Base-by-base conservation (phyloP, 108 stramenopile genomes). In the Nannochloropsis oceanica region DNA sequence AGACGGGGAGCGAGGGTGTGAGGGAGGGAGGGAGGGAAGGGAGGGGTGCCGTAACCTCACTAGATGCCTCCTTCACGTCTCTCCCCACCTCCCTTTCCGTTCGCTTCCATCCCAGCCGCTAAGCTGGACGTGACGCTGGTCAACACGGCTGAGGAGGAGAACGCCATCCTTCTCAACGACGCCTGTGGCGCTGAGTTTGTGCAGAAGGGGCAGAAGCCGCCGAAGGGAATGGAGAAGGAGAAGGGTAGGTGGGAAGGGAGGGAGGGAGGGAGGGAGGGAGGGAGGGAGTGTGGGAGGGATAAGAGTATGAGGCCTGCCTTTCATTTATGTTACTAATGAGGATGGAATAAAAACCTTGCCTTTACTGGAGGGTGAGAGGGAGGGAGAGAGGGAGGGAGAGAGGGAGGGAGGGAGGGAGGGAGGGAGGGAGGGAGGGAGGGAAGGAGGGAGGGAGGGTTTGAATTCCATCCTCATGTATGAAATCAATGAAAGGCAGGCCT, bases 101-200 rank as follows among this genome's bases (percentile, higher is more conserved):
- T 50, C 18, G 46, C 46, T 50, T 18, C 46, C 46, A 14, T 18
- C 46, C 46, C 46, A 50, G 46, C 46, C 46, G 46, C 46, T 18
- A 50, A 18, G 46, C 46, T 50, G 46, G 18, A 0, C 18, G 46
- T 50, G 46, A 50, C 46, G 13, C 18, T 50, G 18, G 20, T 90
- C 80, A 96, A 96, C 84, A 88, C 84, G 26, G 93, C 93, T 9
- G 90, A 86, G 43, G 89, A 93, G 12, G 80, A 80, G 80, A 82
- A 82, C 27, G 94, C 93, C 18, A 92, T 93, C 24, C 18, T 14
- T 18, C 90, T 99, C 34, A 99, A 99, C 88, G 92, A 94, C 20
- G 89, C 90, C 27, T 98, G 97, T 88, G 99, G 99, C 42, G 96
- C 97, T 14, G 99, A 99, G 89, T 92, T 92, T 89, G 97, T 95